Percentiles rank a stretch among this genome's conserved stretches.
Conservation (phyloP, 768 basidiomycete species). For the Agrocybe praecox region DNA sequence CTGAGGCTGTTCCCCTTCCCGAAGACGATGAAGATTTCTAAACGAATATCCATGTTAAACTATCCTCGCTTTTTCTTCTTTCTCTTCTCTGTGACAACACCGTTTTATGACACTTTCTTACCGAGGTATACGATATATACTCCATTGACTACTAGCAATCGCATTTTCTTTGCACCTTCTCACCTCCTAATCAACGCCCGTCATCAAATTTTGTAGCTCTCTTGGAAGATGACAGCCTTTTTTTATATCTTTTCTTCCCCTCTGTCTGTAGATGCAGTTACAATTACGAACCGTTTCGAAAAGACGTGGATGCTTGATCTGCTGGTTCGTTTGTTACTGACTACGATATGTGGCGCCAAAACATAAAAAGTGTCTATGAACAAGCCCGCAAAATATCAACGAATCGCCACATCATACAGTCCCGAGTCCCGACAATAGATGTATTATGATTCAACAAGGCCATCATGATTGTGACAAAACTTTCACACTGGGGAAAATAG, state of each 20-base stretch:
- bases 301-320: not conserved
- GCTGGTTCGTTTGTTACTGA: not conserved
- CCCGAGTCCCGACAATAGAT: too few species aligned
- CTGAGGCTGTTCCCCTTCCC: conserved; percentile 91
- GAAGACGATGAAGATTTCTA: conserved; percentile 95
- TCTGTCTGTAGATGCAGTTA: not conserved
- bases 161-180: conserved; percentile 12
- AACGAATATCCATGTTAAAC: conserved; percentile 21
- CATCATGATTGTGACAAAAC: not conserved
- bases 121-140: conserved; percentile 26
- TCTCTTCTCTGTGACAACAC: conserved; percentile 11
- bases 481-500: not conserved
- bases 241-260: not conserved
- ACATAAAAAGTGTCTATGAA: too few species aligned
- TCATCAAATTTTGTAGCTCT: not conserved
- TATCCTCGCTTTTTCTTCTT: not conserved
- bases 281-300: not conserved
- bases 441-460: too few species aligned
- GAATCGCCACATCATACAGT: too few species aligned
- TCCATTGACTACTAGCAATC: conserved; percentile 8
- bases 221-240: not conserved
- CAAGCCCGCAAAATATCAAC: not conserved
- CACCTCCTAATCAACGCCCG: conserved; percentile 11
- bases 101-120: conserved; percentile 28
- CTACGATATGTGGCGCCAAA: too few species aligned